A percentile compares a stretch with the other conserved stretches of the same genome.
These are phyloP conservation scores for Vanrija sp. DNA, from an alignment of 1,284 basidiomycete genomes.

Conservation along the genomic window DNA sequence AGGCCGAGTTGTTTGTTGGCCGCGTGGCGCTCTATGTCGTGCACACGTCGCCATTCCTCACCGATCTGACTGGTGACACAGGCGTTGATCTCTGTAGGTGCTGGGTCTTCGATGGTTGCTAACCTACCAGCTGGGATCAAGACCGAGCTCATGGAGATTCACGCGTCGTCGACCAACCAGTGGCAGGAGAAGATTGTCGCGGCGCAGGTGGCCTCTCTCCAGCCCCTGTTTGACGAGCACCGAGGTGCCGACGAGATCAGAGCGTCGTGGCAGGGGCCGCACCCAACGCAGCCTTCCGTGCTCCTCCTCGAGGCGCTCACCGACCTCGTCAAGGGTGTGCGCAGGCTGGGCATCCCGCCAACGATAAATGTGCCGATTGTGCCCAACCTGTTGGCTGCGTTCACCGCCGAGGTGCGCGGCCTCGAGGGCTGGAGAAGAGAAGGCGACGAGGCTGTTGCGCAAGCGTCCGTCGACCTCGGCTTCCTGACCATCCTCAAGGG, in stretches of 20 bases:
- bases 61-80: constrained; percentile 22
- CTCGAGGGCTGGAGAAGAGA: constrained; percentile 30
- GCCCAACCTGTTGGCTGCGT: constrained; percentile 21
- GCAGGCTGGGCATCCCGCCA: constrained; percentile 35
- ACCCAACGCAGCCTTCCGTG: constrained; percentile 30
- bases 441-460: constrained; percentile 19
- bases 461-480: constrained; percentile 35
- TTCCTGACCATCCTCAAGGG: constrained; percentile 31
- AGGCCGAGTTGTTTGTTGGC: constrained; percentile 42
- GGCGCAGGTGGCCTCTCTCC: constrained; percentile 19
- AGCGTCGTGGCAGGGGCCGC: constrained; percentile 33
- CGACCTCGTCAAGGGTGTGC: constrained; percentile 28
- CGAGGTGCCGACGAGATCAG: constrained; percentile 23
- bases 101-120: neutral
- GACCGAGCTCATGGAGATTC: constrained; percentile 23
- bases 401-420: constrained; percentile 16
- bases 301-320: constrained; percentile 32
- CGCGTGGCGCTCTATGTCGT: constrained; percentile 41
- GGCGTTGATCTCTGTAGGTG: constrained; percentile 20
- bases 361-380: constrained; percentile 20
- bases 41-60: constrained; percentile 28
- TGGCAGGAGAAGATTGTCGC: constrained; percentile 27
- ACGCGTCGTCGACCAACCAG: constrained; percentile 26
- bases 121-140: constrained; percentile 9
- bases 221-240: constrained; percentile 25